Percentiles rank a stretch among this genome's conserved stretches.
Conservation (phyloP, 2,329 filamentous ascomycete genomes). For the Coniochaeta ligniaria region DNA sequence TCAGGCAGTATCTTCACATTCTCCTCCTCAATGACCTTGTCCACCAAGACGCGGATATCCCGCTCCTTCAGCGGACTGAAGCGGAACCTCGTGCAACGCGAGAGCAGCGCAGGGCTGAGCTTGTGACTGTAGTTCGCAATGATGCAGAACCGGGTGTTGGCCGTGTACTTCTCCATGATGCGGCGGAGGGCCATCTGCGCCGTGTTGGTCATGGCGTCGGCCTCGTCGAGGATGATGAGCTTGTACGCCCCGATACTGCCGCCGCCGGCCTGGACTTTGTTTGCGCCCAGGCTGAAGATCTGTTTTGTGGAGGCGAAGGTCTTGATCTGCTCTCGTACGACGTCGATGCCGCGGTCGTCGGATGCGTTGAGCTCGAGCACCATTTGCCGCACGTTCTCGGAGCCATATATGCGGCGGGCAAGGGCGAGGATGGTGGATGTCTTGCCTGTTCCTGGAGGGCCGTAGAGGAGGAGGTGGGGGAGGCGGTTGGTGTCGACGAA, state of each 20-base stretch:
- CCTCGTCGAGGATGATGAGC: constrained; percentile 95
- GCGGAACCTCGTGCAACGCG: constrained; percentile 87
- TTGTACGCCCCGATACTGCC: constrained; percentile 69
- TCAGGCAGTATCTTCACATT: constrained; percentile 73
- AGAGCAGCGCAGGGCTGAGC: constrained; percentile 84
- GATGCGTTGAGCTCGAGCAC: constrained; percentile 96
- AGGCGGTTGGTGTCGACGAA: constrained; percentile 92
- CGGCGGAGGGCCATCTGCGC: constrained; percentile 94
- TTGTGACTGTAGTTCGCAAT: constrained; percentile 99
- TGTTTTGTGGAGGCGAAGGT: constrained; percentile 98
- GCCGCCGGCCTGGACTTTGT: constrained; percentile 23
- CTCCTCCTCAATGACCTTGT: constrained; percentile 85
- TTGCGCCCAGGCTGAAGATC: constrained; percentile 62
- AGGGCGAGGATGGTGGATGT: constrained; percentile 94
- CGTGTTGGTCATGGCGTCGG: constrained; percentile 99
- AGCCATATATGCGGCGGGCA: constrained; percentile 85
- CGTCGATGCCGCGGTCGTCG: constrained; percentile 95
- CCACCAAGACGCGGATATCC: constrained; percentile 79
- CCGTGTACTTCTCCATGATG: constrained; percentile 99
- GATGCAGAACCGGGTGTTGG: constrained; percentile 95
- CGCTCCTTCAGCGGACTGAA: constrained; percentile 88
- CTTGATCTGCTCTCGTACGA: constrained; percentile 98
- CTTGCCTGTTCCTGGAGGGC: constrained; percentile 93
- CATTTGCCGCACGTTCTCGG: constrained; percentile 93
- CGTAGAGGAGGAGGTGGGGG: constrained; percentile 93